These are phyloP conservation scores for Colletotrichum scovillei DNA, from an alignment of 2,329 filamentous ascomycete genomes.

Conservation along the genomic window DNA sequence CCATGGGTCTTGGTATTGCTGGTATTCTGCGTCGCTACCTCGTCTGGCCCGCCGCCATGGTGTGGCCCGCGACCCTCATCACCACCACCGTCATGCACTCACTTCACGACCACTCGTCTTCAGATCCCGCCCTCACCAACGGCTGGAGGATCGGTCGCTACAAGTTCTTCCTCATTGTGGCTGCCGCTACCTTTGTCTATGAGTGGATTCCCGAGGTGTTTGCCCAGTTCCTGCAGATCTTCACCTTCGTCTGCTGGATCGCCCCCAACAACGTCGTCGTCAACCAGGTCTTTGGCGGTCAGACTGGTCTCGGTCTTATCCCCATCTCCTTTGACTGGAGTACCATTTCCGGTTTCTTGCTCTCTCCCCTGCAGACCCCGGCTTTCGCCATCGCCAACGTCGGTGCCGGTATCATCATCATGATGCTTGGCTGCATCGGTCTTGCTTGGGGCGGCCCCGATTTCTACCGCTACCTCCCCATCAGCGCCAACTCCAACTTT, in stretches of 20 bases:
- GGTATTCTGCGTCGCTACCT: conserved; percentile 65
- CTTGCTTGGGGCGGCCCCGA: conserved; percentile 60
- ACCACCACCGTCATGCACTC: conserved; percentile 64
- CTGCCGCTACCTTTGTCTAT: conserved; percentile 61
- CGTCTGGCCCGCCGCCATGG: conserved; percentile 66
- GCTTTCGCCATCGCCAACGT: conserved; percentile 69
- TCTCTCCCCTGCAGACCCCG: conserved; percentile 61
- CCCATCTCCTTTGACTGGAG: conserved; percentile 70
- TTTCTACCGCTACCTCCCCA: conserved; percentile 58
- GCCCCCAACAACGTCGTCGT: conserved; percentile 69
- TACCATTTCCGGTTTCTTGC: conserved; percentile 59
- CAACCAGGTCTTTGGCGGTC: conserved; percentile 72
- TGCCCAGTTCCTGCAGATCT: conserved; percentile 47
- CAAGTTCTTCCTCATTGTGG: conserved; percentile 70
- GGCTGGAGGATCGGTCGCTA: conserved; percentile 75
- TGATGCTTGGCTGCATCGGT: conserved; percentile 61
- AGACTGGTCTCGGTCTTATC: conserved; percentile 67
- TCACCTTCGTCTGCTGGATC: conserved; percentile 72
- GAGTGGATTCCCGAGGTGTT: conserved; percentile 33
- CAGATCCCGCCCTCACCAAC: conserved; percentile 61
- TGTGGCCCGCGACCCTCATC: conserved; percentile 67
- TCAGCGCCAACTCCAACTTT: conserved; percentile 64
- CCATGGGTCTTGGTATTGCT: conserved; percentile 68
- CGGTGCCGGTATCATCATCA: conserved; percentile 62
- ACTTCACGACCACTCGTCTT: conserved; percentile 56